These are phyloP conservation scores for Stygiomarasmius scandens DNA, from an alignment of 1,284 basidiomycete genomes.

Conservation along the genomic window DNA sequence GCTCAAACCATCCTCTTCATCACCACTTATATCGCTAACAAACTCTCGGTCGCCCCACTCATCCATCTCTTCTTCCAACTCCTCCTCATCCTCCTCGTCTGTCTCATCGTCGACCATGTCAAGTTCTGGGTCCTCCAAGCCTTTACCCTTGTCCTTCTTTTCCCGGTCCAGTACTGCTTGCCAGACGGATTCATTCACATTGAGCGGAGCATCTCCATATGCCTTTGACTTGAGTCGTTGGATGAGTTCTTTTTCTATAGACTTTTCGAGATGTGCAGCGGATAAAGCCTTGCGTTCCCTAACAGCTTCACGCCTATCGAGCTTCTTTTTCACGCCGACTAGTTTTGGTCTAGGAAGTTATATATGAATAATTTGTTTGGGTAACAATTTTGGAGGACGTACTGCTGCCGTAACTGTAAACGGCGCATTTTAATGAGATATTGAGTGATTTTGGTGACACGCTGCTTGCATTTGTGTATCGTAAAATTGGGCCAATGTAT, in stretches of 20 bases:
- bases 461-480: conserved; percentile 99
- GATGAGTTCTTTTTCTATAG: conserved; percentile 95
- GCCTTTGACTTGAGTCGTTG: conserved; percentile 95
- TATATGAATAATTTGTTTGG: neutral
- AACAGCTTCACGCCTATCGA: conserved; percentile 91
- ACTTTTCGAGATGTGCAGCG: conserved; percentile 91
- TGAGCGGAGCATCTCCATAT: conserved; percentile 96
- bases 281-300: conserved; percentile 96
- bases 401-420: conserved; percentile 89
- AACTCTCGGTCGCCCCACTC: conserved; percentile 79
- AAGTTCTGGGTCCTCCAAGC: conserved; percentile 51
- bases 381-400: conserved; percentile 34
- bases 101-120: conserved; percentile 46
- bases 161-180: conserved; percentile 85
- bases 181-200: conserved; percentile 99
- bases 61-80: conserved; percentile 62
- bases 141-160: conserved; percentile 46
- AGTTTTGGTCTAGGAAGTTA: conserved; percentile 75
- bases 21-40: conserved; percentile 82
- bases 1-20: conserved; percentile 56
- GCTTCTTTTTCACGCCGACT: conserved; percentile 96
- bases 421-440: conserved; percentile 98
- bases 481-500: conserved; percentile 98
- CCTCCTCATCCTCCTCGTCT: conserved; percentile 61
- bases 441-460: conserved; percentile 98